These are phyloP conservation scores for Blastocystis sp. DNA, from an alignment of 352 stramenopile species.

Conservation along the genomic window DNA sequence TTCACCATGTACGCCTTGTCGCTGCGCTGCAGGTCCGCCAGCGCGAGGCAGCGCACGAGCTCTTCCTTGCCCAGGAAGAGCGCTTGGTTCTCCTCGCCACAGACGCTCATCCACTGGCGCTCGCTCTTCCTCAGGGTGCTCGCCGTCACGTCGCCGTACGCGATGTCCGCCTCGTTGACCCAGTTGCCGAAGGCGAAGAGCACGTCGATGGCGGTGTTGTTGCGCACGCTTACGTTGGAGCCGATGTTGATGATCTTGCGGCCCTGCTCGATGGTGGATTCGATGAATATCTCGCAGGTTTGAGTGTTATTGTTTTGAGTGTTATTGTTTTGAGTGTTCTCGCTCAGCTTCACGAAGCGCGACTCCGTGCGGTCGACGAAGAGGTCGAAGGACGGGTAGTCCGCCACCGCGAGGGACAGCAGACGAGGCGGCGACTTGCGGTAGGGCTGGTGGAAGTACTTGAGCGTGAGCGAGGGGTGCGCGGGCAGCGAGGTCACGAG, in stretches of 20 bases:
- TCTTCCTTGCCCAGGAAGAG: slow-evolving; percentile 38
- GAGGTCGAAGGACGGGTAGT: slow-evolving; percentile 27
- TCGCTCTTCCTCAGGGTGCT: neutral
- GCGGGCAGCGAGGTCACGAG: slow-evolving; percentile 64
- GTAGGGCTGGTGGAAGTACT: slow-evolving; percentile 48
- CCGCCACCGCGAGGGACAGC: slow-evolving; percentile 9
- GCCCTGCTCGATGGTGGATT: slow-evolving; percentile 25
- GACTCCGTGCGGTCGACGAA: slow-evolving; percentile 9
- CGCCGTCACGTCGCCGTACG: slow-evolving; percentile 19
- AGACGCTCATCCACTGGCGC: slow-evolving; percentile 1
- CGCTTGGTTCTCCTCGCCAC: neutral
- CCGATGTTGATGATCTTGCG: slow-evolving; percentile 55
- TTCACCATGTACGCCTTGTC: neutral
- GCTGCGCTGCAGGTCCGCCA: neutral
- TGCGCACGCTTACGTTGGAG: neutral
- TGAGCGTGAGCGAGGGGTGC: slow-evolving; percentile 58
- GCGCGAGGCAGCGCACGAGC: neutral
- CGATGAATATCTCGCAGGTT: slow-evolving; percentile 27
- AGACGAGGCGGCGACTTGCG: slow-evolving; percentile 6
- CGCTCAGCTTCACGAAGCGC: neutral
- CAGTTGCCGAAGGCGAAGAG: slow-evolving; percentile 13
- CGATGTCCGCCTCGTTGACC: slow-evolving; percentile 12
- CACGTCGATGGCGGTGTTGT: slow-evolving; percentile 12
- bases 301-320: too few species aligned
- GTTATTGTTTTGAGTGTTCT: too few species aligned